Evolutionary conservation across 2,329 filamentous ascomycete species (phyloP).

Genomic region (Pseudogymnoascus sp.): DNA sequence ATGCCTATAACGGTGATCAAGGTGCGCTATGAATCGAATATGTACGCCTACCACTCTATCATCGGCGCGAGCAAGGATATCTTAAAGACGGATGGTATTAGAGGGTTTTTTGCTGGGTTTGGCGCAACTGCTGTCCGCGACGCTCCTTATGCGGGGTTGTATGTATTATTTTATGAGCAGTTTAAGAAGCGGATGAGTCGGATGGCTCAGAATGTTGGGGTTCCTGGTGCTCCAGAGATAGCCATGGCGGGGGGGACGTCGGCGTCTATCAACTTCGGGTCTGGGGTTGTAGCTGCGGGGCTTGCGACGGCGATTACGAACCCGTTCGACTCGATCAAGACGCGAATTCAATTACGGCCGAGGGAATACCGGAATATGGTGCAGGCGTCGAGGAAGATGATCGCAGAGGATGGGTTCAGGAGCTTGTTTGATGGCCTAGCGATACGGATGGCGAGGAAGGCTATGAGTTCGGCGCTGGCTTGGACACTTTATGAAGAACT

Average conservation of each 20-base stretch:
- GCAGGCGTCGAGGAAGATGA: slow-evolving; percentile 67
- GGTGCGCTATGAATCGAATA: slow-evolving; percentile 83
- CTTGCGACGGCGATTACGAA: slow-evolving; percentile 85
- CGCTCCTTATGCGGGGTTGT: slow-evolving; percentile 92
- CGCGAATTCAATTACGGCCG: slow-evolving; percentile 84
- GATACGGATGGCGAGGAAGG: slow-evolving; percentile 83
- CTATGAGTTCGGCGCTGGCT: slow-evolving; percentile 84
- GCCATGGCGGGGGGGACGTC: slow-evolving; percentile 33
- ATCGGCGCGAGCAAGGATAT: slow-evolving; percentile 67
- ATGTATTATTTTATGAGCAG: slow-evolving; percentile 89
- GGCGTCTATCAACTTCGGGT: slow-evolving; percentile 73
- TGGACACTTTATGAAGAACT: slow-evolving; percentile 97
- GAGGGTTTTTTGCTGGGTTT: slow-evolving; percentile 88
- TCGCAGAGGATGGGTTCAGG: slow-evolving; percentile 68
- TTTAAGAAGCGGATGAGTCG: slow-evolving; percentile 53
- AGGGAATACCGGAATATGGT: slow-evolving; percentile 73
- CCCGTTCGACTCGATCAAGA: slow-evolving; percentile 95
- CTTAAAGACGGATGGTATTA: slow-evolving; percentile 58
- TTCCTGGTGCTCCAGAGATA: slow-evolving; percentile 14
- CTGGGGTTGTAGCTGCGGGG: slow-evolving; percentile 71
- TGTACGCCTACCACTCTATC: slow-evolving; percentile 77
- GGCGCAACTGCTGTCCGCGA: slow-evolving; percentile 89
- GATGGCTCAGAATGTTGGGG: slow-evolving; percentile 19
- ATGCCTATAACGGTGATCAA: slow-evolving; percentile 97
- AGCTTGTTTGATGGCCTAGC: slow-evolving; percentile 80